phyloP scores from a whole-genome alignment of 192 early-diverging fungal genomes.

The Phycomyces blakesleeanus region DNA sequence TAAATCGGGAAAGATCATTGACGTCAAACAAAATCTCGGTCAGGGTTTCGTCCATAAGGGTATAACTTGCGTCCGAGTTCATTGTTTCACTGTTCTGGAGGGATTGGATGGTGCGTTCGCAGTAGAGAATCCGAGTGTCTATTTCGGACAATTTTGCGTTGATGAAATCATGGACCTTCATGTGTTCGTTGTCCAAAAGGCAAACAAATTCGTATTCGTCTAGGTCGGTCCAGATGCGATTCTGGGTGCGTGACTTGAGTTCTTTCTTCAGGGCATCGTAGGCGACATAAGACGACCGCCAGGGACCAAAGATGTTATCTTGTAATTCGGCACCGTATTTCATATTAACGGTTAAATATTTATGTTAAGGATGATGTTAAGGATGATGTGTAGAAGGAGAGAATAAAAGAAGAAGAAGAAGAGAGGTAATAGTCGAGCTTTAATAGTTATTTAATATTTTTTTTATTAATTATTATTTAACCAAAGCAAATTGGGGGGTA shows the following conservation, averaged over 20 bases:
- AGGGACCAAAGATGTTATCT: slow-evolving; percentile 32
- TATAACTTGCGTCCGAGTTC: slow-evolving; percentile 53
- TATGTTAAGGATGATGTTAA: not conserved
- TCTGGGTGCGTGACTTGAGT: slow-evolving; percentile 43
- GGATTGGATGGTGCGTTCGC: slow-evolving; percentile 51
- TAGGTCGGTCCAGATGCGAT: slow-evolving; percentile 49
- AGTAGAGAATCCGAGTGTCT: slow-evolving; percentile 65
- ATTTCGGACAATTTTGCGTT: slow-evolving; percentile 73
- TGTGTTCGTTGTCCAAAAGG: slow-evolving; percentile 29
- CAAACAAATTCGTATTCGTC: slow-evolving; percentile 55
- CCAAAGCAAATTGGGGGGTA: too few relatives aligned
- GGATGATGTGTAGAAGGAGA: not conserved
- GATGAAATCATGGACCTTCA: slow-evolving; percentile 64
- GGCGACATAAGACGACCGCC: slow-evolving; percentile 30
- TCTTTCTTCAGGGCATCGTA: slow-evolving; percentile 33
- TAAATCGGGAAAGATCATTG: slow-evolving; percentile 76
- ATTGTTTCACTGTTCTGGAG: slow-evolving; percentile 37
- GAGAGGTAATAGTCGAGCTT: not conserved
- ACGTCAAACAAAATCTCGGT: slow-evolving; percentile 59
- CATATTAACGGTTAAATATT: slow-evolving; percentile 4
- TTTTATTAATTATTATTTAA: too few relatives aligned
- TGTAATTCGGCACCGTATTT: slow-evolving; percentile 37
- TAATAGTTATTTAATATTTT: not conserved
- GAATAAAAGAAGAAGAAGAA: not conserved
- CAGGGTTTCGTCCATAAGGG: slow-evolving; percentile 58